Evolutionary conservation across 2,329 filamentous ascomycete species (phyloP), one percentile per base, ranked within the genome.

Genomic region (Xylaria sp.): DNA sequence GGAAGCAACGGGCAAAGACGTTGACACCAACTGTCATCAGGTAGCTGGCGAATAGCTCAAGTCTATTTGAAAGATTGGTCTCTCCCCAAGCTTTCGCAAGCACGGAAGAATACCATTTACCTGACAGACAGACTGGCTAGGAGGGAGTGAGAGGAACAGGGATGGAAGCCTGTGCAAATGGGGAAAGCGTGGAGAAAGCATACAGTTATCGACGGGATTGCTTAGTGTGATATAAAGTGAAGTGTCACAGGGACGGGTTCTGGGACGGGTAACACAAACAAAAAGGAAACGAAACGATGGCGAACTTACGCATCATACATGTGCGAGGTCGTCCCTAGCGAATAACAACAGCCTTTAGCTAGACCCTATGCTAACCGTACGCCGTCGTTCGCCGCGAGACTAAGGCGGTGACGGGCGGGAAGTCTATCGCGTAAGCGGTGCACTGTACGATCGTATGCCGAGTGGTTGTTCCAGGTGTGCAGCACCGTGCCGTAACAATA

Each of bases 221-320:
- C n/a, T n/a, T n/a, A n/a, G n/a, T n/a, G n/a, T n/a, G n/a, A n/a
- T n/a, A n/a, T n/a, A n/a, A n/a, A n/a, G n/a, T 31, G 28, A 31
- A 31, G 9, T 31, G 28, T 31, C 28, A 31, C 28, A 31, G 28
- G 9, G 9, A 9, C 4, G 4, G 28, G 28, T 5, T 4, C 4
- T 17, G 45, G 45, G 4, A 11, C 1, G 17, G 14, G 42, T 1
- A 17, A 28, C 45, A 8, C 21, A n/a, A 47, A 31, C 15, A 15
- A 47, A 12, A n/a, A n/a, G n/a, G n/a, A n/a, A n/a, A n/a, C n/a
- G n/a, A n/a, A 46, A 45, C 21, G 17, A 63, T 35, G 38, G 15
- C n/a, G 15, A 45, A 67, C 65, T 65, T 55, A 67, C 65, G 63
- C 65, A 67, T 67, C 52, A 53, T 63, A 35, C 31, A 15, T 40